Evolutionary conservation across 2,329 filamentous ascomycete genomes (phyloP).

Genomic region (Beauveria australis): DNA sequence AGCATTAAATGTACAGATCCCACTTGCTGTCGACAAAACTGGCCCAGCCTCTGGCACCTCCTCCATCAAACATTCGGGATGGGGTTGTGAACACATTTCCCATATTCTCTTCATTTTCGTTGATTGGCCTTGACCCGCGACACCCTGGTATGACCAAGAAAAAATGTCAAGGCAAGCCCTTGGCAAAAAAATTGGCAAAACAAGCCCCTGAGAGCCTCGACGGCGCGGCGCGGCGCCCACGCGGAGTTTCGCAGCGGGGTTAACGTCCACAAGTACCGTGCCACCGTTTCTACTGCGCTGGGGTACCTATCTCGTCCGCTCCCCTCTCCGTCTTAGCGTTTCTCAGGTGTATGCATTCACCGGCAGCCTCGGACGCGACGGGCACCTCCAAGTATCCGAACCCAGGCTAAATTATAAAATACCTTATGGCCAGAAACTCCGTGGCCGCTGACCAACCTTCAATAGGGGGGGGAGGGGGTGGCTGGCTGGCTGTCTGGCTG

Average conservation of each 20-base stretch:
- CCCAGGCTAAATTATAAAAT: not conserved
- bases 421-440: not conserved
- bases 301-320: not conserved
- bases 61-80: not conserved
- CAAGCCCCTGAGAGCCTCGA: constrained; percentile 1
- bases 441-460: not conserved
- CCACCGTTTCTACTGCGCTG: not conserved
- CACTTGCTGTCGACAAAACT: not conserved
- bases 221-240: not conserved
- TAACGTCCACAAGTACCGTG: not conserved
- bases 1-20: not conserved
- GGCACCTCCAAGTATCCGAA: constrained; percentile 2
- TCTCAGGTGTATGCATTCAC: not conserved
- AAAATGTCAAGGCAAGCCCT: not conserved
- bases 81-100: not conserved
- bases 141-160: not conserved
- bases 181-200: constrained; percentile 1
- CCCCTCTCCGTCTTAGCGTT: no score
- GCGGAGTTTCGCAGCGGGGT: not conserved
- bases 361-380: constrained; percentile 3
- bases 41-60: no score
- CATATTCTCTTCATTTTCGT: not conserved
- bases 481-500: not conserved
- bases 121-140: not conserved
- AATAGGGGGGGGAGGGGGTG: no score